Base-by-base conservation (phyloP, 345 rosid species). In the Eucalyptus curtisii region DNA sequence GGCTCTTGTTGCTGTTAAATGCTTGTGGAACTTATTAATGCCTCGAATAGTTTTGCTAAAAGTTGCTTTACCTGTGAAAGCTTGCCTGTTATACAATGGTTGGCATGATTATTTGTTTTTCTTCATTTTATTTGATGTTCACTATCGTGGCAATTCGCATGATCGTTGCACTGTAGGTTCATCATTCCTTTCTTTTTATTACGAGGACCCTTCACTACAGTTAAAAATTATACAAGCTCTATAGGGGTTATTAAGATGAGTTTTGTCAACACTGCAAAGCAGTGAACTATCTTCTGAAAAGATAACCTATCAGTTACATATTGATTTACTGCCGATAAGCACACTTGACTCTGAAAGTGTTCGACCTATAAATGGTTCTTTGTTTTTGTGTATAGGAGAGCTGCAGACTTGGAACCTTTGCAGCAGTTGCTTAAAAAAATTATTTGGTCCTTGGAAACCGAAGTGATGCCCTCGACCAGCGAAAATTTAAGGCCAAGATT, bases 391-490 rank as follows among this genome's bases (percentile, higher is more conserved):
- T 81, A 87, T 94, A 98, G 99, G 95, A 93, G 95, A 91, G 98
- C 97, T 92, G 89, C 91, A 81, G 98, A 98, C 88, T 93, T 98
- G 94, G 99, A 96, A 90, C 97, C 97, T 79, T 91, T 98, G 95
- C 99, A 98, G 92, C 97, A 98, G 87, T 93, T 98, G 92, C 95
- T 97, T 80, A 95, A 92, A 90, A 98, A 95, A 88, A 94, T 94
- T 90, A 91, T 97, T 91, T 94, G 95, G 87, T 92, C 93, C 87
- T 92, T 98, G 93, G 99, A 98, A 94, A 93, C 94, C 49, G 99
- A 97, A 90, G 96, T 94, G 61, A 85, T 94, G 80, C 96, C 97
- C 81, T 95, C 93, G 86, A 88, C 92, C 87, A 88, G 92, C 22
- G 96, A 92, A 91, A 92, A 91, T 79, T 93, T 95, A 40, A 94